Conservation (phyloP, 2,329 filamentous ascomycete species). For the Verticillium nonalfalfae region DNA sequence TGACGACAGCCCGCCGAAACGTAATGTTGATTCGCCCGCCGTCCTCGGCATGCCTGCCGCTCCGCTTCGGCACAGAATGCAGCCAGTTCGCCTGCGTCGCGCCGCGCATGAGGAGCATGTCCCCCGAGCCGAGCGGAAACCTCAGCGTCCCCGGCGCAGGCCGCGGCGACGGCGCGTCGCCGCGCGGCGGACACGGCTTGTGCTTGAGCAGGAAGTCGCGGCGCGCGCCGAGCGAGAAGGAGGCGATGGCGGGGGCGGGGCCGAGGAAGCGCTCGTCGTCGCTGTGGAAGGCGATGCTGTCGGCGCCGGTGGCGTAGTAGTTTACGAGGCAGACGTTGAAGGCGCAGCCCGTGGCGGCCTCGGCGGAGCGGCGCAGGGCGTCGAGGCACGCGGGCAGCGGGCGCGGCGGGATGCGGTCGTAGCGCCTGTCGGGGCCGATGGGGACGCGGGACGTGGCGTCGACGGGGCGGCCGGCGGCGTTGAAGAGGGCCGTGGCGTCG, state of each 20-base stretch:
- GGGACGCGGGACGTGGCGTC: constrained; percentile 33
- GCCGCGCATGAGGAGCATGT: constrained; percentile 76
- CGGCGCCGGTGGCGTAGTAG: constrained; percentile 71
- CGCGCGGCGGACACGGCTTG: constrained; percentile 45
- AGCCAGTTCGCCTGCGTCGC: constrained; percentile 71
- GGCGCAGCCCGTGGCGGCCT: constrained; percentile 56
- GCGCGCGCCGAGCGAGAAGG: constrained; percentile 64
- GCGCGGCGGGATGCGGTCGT: constrained; percentile 51
- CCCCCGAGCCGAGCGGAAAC: constrained; percentile 55
- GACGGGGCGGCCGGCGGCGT: constrained; percentile 31
- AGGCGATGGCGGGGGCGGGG: constrained; percentile 63
- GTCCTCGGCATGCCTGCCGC: constrained; percentile 55
- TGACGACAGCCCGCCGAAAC: constrained; percentile 64
- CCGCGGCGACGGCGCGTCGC: too few species aligned
- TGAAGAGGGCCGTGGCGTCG: constrained; percentile 58
- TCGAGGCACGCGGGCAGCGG: constrained; percentile 68
- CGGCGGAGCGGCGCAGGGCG: constrained; percentile 53
- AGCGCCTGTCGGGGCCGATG: constrained; percentile 44
- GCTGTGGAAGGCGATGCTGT: constrained; percentile 74
- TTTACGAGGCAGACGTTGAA: constrained; percentile 82
- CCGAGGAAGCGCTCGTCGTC: constrained; percentile 78
- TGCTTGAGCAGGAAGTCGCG: constrained; percentile 77
- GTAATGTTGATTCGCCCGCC: constrained; percentile 71
- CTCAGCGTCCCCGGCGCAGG: constrained; percentile 34
- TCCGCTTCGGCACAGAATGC: constrained; percentile 71